These are phyloP conservation scores for Saccharomycopsis guyanensis DNA, from an alignment of 805 yeast genomes.

Conservation along the genomic window DNA sequence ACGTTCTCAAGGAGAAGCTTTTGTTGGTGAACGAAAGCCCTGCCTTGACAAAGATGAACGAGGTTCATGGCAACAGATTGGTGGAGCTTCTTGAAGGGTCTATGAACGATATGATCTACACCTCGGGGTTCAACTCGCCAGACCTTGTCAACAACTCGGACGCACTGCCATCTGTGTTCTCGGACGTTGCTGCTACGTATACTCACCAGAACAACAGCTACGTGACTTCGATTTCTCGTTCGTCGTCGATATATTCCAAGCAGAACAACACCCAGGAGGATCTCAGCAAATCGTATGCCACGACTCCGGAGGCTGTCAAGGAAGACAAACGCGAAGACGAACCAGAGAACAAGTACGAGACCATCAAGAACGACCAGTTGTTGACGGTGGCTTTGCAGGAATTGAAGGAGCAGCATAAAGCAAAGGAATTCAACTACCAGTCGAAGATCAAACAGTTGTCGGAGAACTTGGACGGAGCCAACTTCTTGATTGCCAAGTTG, in stretches of 20 bases:
- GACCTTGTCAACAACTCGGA: slow-evolving; percentile 11
- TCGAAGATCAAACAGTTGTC: slow-evolving; percentile 3
- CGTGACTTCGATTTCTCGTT: slow-evolving; percentile 15
- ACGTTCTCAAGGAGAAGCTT: slow-evolving; percentile 18
- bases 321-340: background rate
- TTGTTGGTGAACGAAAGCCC: slow-evolving; percentile 4
- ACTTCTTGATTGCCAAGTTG: slow-evolving; percentile 13
- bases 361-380: slow-evolving; percentile 3
- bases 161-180: slow-evolving; percentile 14
- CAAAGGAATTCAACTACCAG: slow-evolving; percentile 5
- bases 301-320: slow-evolving; percentile 7
- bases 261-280: background rate
- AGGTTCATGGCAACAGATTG: slow-evolving; percentile 2
- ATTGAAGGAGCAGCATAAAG: background rate
- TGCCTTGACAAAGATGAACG: slow-evolving; percentile 6
- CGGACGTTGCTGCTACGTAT: slow-evolving; percentile 13
- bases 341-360: slow-evolving; percentile 4
- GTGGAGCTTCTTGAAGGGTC: slow-evolving; percentile 7
- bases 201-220: slow-evolving; percentile 19
- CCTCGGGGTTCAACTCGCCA: slow-evolving; percentile 5
- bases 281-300: background rate
- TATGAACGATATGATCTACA: slow-evolving; percentile 9
- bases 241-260: slow-evolving; percentile 19
- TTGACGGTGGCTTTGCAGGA: slow-evolving; percentile 8
- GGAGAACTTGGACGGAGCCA: slow-evolving; percentile 14